Conservation (phyloP, 495 filamentous ascomycete genomes). For the Aspergillus ellipticus region DNA sequence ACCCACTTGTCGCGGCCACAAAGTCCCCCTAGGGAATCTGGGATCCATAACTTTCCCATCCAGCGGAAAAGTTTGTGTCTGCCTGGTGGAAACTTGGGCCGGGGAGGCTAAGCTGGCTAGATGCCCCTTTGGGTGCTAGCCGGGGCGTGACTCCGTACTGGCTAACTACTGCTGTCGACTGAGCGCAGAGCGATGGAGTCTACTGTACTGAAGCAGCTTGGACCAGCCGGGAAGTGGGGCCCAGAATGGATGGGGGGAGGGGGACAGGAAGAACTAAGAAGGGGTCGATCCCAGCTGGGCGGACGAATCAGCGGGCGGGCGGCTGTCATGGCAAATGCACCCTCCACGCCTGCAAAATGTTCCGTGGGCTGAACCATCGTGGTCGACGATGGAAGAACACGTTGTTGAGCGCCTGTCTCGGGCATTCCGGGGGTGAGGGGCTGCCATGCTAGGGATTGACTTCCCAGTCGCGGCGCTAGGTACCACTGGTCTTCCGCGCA, state of each 20-base stretch:
- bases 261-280: background rate
- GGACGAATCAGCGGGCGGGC: conserved; percentile 7
- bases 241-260: conserved; percentile 3
- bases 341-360: conserved; percentile 13
- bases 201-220: conserved; percentile 13
- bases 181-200: no score
- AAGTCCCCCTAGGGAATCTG: background rate
- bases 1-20: background rate
- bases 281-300: conserved; percentile 10
- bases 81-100: conserved; percentile 1
- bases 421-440: conserved; percentile 1
- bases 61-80: conserved; percentile 3
- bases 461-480: background rate
- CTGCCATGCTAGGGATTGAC: conserved; percentile 9
- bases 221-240: conserved; percentile 24
- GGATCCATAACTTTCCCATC: conserved; percentile 3
- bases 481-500: background rate
- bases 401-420: conserved; percentile 8
- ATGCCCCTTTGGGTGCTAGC: background rate
- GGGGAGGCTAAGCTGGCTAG: background rate
- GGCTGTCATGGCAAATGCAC: conserved; percentile 13
- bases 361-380: conserved; percentile 18
- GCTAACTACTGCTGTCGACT: no score
- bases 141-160: no score
- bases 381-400: conserved; percentile 4